phyloP scores from a whole-genome alignment of 2,329 filamentous ascomycete genomes.

The Phoma sp. region DNA sequence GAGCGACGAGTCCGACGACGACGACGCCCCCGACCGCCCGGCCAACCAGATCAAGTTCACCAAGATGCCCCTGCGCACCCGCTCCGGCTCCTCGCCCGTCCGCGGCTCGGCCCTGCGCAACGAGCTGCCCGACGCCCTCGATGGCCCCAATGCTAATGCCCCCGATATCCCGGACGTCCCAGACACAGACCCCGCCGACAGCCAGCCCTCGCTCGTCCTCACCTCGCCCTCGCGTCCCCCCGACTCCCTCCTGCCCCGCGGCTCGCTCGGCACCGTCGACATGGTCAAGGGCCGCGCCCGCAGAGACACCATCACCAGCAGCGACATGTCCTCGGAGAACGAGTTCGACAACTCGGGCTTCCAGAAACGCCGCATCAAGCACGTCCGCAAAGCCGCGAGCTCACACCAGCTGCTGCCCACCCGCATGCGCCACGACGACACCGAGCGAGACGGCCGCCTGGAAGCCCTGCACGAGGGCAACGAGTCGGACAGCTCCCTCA shows the following conservation, averaged over 20 bases:
- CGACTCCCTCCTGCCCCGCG: slow-evolving; percentile 62
- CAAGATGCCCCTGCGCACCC: slow-evolving; percentile 88
- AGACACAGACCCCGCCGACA: slow-evolving; percentile 48
- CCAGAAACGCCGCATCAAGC: slow-evolving; percentile 65
- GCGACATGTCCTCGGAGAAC: slow-evolving; percentile 83
- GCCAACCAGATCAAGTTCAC: slow-evolving; percentile 93
- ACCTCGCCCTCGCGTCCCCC: slow-evolving; percentile 62
- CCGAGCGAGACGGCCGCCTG: slow-evolving; percentile 35
- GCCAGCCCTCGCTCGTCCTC: slow-evolving; percentile 57
- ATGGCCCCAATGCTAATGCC: no score
- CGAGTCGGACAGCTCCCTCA: slow-evolving; percentile 49
- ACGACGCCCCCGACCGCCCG: slow-evolving; percentile 66
- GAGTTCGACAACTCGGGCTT: slow-evolving; percentile 73
- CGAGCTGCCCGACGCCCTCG: slow-evolving; percentile 55
- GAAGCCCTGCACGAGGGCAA: slow-evolving; percentile 51
- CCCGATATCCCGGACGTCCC: no score
- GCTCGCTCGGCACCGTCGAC: slow-evolving; percentile 74
- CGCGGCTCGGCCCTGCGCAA: slow-evolving; percentile 58
- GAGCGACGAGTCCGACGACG: slow-evolving; percentile 84
- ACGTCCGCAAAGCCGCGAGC: slow-evolving; percentile 64
- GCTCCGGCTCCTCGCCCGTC: slow-evolving; percentile 87
- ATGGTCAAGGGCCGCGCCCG: slow-evolving; percentile 72
- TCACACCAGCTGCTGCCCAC: slow-evolving; percentile 59
- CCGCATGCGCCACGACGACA: slow-evolving; percentile 59
- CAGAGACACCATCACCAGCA: slow-evolving; percentile 80